Evolutionary conservation across 345 rosid genomes (phyloP).

Genomic region (Acer yangbiense): DNA sequence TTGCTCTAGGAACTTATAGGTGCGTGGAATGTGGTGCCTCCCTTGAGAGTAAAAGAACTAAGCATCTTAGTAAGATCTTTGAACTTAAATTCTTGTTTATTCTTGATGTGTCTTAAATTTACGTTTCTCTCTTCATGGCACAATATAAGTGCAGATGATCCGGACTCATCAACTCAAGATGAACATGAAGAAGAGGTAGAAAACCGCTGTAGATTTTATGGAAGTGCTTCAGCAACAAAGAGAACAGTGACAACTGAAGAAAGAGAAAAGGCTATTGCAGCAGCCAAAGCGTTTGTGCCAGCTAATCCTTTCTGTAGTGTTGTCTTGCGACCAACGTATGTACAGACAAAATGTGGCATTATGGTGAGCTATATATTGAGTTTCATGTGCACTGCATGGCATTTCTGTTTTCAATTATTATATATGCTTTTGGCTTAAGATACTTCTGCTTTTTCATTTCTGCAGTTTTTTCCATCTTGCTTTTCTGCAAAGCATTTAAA

Average conservation of each 20-base stretch:
- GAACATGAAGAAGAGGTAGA: slow-evolving; percentile 44
- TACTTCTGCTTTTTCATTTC: not conserved
- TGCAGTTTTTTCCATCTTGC: slow-evolving; percentile 54
- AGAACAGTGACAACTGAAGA: slow-evolving; percentile 73
- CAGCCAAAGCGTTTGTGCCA: slow-evolving; percentile 70
- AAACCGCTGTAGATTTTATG: slow-evolving; percentile 30
- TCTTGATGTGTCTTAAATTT: not conserved
- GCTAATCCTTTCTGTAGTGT: slow-evolving; percentile 72
- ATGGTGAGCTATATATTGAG: slow-evolving; percentile 59
- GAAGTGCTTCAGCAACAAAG: slow-evolving; percentile 69
- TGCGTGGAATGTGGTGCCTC: no score
- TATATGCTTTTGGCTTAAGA: not conserved
- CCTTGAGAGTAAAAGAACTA: not conserved
- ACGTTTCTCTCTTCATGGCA: slow-evolving; percentile 15
- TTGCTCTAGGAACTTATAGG: not conserved
- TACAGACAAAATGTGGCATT: slow-evolving; percentile 58
- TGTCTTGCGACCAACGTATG: slow-evolving; percentile 70
- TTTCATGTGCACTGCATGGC: not conserved
- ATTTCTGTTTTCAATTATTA: not conserved
- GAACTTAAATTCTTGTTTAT: not conserved
- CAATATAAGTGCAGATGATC: slow-evolving; percentile 37
- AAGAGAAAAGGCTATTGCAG: slow-evolving; percentile 63
- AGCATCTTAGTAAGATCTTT: slow-evolving; percentile 52
- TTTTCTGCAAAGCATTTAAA: slow-evolving; percentile 48
- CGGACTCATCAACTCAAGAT: slow-evolving; percentile 35